phyloP scores from a whole-genome alignment of 106 monocot genomes.

The Alisma plantagoaquatica region DNA sequence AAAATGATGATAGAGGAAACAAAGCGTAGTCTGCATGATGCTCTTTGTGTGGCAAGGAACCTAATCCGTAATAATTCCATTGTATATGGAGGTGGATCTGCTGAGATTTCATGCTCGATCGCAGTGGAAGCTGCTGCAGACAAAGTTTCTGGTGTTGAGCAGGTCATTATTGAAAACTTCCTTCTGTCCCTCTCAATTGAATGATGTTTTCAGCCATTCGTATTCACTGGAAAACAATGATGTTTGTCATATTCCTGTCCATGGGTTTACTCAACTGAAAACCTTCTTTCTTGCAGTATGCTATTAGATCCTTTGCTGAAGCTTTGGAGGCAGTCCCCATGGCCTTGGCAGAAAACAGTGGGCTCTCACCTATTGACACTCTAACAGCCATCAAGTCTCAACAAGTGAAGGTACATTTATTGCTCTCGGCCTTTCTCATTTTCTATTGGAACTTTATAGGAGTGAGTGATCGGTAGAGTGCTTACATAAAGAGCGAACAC shows the following conservation, averaged over 20 bases:
- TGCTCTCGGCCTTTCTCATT: no score
- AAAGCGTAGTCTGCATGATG: slow-evolving; percentile 90
- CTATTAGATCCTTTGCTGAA: slow-evolving; percentile 88
- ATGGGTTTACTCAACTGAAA: no score
- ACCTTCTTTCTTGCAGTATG: slow-evolving; percentile 44
- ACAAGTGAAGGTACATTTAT: slow-evolving; percentile 81
- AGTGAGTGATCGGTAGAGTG: no score
- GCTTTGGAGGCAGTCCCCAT: slow-evolving; percentile 83
- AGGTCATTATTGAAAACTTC: no score
- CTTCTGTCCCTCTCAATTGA: no score
- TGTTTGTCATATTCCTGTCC: no score
- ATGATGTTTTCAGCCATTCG: no score
- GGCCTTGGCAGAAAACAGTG: slow-evolving; percentile 94
- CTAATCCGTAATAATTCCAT: slow-evolving; percentile 93
- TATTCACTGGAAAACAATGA: no score
- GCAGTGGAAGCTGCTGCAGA: slow-evolving; percentile 95
- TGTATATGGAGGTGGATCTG: slow-evolving; percentile 98
- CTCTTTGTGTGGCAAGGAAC: slow-evolving; percentile 91
- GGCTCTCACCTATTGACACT: slow-evolving; percentile 84
- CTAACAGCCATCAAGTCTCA: slow-evolving; percentile 80
- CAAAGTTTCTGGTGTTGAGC: slow-evolving; percentile 85
- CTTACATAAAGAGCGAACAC: no score
- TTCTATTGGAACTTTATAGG: no score
- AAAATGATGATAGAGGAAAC: slow-evolving; percentile 99
- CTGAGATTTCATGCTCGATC: slow-evolving; percentile 92